phyloP scores from a whole-genome alignment of 2,329 filamentous ascomycete species.

The Microcera coccophila region DNA sequence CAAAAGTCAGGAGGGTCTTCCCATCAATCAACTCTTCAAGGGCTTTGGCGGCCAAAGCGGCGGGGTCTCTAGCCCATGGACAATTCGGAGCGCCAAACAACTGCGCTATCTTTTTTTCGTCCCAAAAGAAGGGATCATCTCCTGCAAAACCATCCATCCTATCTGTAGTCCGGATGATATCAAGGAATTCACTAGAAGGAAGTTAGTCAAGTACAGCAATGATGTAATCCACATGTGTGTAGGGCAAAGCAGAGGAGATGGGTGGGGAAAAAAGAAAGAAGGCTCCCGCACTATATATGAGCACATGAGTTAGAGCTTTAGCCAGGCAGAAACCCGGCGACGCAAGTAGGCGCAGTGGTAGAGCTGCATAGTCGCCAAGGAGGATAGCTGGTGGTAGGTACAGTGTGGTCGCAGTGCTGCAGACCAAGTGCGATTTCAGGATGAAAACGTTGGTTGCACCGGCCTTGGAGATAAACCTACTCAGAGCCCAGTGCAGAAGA shows the following conservation, averaged over 20 bases:
- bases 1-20: slow-evolving; percentile 55
- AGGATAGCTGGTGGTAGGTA: background rate
- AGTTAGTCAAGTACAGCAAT: background rate
- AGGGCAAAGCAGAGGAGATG: background rate
- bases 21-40: slow-evolving; percentile 64
- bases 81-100: slow-evolving; percentile 58
- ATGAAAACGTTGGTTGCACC: background rate
- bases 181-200: slow-evolving; percentile 3
- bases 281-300: background rate
- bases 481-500: no score
- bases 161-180: slow-evolving; percentile 1
- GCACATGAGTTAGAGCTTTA: slow-evolving; percentile 11
- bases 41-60: slow-evolving; percentile 51
- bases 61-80: slow-evolving; percentile 49
- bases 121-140: slow-evolving; percentile 72
- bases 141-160: slow-evolving; percentile 28
- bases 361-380: background rate
- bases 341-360: background rate
- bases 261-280: background rate
- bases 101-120: slow-evolving; percentile 60
- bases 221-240: background rate
- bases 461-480: no score
- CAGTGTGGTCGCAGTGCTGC: background rate
- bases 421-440: background rate
- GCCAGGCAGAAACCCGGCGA: slow-evolving; percentile 15